Evolutionary conservation across 495 filamentous ascomycete species (phyloP).

Genomic region (Aspergillus nidulans): DNA sequence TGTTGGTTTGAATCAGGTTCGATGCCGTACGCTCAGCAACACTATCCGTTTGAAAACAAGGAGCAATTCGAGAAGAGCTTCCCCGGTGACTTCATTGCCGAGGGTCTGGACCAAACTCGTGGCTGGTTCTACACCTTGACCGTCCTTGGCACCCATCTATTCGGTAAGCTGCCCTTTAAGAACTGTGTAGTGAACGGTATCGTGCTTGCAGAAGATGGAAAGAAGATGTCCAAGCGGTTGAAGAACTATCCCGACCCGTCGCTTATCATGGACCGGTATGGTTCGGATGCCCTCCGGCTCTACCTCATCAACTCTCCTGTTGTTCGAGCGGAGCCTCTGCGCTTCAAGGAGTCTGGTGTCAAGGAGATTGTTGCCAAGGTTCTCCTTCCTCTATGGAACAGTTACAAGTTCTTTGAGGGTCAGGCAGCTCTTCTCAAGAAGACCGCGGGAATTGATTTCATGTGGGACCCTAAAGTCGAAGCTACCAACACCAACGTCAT

Average conservation of each 20-base stretch:
- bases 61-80: conserved; percentile 78
- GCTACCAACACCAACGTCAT: conserved; percentile 82
- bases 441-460: conserved; percentile 69
- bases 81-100: conserved; percentile 95
- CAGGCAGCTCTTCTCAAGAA: conserved; percentile 93
- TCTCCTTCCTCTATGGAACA: conserved; percentile 92
- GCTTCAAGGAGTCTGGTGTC: conserved; percentile 89
- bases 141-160: conserved; percentile 87
- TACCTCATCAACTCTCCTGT: conserved; percentile 98
- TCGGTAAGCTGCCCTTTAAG: conserved; percentile 84
- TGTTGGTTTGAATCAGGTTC: conserved; percentile 95
- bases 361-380: conserved; percentile 96
- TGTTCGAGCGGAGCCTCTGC: conserved; percentile 83
- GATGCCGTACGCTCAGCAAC: conserved; percentile 92
- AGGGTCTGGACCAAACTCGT: conserved; percentile 90
- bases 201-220: conserved; percentile 91
- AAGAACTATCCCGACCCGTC: conserved; percentile 96
- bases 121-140: conserved; percentile 97
- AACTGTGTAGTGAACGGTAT: conserved; percentile 98
- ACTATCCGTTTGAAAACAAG: conserved; percentile 93
- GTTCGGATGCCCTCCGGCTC: conserved; percentile 87
- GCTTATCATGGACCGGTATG: conserved; percentile 81
- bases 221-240: conserved; percentile 98
- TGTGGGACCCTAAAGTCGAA: conserved; percentile 74
- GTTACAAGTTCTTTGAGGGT: conserved; percentile 96